Conservation (phyloP, 768 basidiomycete genomes). For the Xerocomellus intermedius region DNA sequence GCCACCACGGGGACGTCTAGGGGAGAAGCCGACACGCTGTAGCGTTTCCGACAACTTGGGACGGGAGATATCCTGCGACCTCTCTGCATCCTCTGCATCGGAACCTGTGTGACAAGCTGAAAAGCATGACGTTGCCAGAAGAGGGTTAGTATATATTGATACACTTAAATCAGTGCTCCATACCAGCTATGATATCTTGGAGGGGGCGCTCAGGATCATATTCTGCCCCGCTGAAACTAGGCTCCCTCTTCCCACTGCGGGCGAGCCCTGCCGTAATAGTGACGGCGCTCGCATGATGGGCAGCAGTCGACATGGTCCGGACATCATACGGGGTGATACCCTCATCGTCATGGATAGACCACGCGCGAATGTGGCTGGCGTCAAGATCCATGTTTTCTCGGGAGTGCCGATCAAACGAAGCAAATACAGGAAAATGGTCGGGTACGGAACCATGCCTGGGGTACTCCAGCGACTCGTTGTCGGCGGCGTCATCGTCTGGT, state of each 20-base stretch:
- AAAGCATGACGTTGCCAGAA: conserved; percentile 25
- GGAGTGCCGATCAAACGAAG: conserved; percentile 60
- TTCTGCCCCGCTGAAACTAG: conserved; percentile 70
- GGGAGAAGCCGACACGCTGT: conserved; percentile 67
- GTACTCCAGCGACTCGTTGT: conserved; percentile 61
- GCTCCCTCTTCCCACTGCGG: conserved; percentile 48
- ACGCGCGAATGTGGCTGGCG: conserved; percentile 48
- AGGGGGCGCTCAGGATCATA: conserved; percentile 84
- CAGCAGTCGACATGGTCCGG: conserved; percentile 76
- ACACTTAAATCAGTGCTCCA: conserved; percentile 4
- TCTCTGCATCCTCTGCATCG: conserved; percentile 49
- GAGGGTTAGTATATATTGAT: neutral
- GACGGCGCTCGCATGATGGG: conserved; percentile 86
- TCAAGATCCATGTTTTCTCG: conserved; percentile 57
- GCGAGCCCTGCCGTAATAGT: conserved; percentile 82
- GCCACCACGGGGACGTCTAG: conserved; percentile 64
- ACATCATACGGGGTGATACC: conserved; percentile 65
- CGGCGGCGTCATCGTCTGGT: conserved; percentile 40
- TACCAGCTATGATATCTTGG: conserved; percentile 66
- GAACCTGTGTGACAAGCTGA: conserved; percentile 49
- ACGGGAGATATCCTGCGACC: conserved; percentile 43
- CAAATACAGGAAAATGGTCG: conserved; percentile 52
- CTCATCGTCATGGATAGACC: conserved; percentile 67
- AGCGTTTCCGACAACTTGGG: conserved; percentile 73
- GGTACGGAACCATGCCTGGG: conserved; percentile 68